Evolutionary conservation across 257 asterid species (phyloP), one percentile per base, ranked within the genome.

Genomic region (Solanum paucissectum): DNA sequence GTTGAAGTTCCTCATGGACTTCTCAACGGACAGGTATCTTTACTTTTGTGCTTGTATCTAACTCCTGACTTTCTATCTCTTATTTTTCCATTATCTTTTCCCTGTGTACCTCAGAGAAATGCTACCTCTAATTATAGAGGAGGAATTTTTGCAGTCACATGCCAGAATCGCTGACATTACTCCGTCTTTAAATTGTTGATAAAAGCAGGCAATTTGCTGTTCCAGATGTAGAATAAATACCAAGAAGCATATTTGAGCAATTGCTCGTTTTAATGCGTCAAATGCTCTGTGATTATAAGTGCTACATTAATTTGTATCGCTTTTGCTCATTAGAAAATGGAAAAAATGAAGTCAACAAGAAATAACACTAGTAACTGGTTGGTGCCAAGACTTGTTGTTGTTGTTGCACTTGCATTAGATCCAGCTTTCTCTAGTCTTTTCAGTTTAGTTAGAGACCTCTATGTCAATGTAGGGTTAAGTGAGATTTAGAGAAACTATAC

Each of bases 1-100:
- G 94, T 96, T 73, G 97, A 95, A 85, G 86, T 92, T 84, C 93
- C 98, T 69, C 93, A 88, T 10, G 98, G 94, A 87, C 94, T 94
- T 91, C 93, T 96, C 85, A 94, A 95, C 84, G 98, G 98, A 86
- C 99, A 96, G 99, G 99, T 97, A 92, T 64, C 66, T 88, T 89
- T 68, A 76, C 40, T 55, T 20, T 55, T 81, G 66, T 40, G n/a
- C 42, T 88, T 75, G 44, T 27, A 38, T 62, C 36, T n/a, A 83
- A 74, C 68, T 12, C 38, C n/a, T 46, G 14, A 73, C 81, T 86
- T 82, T 25, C 64, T 21, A 25, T 66, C 46, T 29, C n/a, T 33
- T 33, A 20, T 73, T 33, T 11, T 42, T 77, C 64, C 84, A 77
- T 16, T 77, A 25, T 13, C 64, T 46, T 27, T 81, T 81, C 40